phyloP scores from a whole-genome alignment of 371 early-diverging fungal species.

The Mucor plumbeus region DNA sequence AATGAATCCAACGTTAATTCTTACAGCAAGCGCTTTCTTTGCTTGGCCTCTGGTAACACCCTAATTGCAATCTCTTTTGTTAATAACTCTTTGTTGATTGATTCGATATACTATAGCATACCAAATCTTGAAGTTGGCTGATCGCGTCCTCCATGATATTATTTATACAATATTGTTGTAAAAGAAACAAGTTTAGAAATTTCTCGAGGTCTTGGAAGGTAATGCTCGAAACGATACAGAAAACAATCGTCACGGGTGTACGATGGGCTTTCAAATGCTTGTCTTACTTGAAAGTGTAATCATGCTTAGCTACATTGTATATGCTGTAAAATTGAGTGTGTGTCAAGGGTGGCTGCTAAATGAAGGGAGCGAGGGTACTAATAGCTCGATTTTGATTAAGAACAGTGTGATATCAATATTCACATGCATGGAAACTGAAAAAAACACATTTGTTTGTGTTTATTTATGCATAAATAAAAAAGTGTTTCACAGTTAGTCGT shows the following conservation, averaged over 20 bases:
- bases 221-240: too few species aligned
- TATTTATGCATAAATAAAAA: too few species aligned
- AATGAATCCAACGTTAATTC: background rate
- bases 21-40: slow-evolving; percentile 48
- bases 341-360: background rate
- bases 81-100: background rate
- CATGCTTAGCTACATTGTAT: background rate
- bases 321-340: background rate
- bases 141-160: slow-evolving; percentile 29
- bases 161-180: too few species aligned
- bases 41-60: slow-evolving; percentile 49
- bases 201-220: too few species aligned
- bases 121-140: slow-evolving; percentile 32
- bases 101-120: slow-evolving; percentile 9
- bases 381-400: background rate
- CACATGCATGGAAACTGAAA: too few species aligned
- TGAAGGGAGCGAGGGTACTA: too few species aligned
- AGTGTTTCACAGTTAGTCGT: too few species aligned
- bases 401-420: too few species aligned
- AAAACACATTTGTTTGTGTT: too few species aligned
- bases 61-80: slow-evolving; percentile 15
- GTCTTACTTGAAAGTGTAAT: background rate
- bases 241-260: background rate
- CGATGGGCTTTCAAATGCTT: slow-evolving; percentile 1
- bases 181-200: too few species aligned